Evolutionary conservation across 345 rosid species (phyloP), one percentile per base, ranked within the genome.

Genomic region (Sonneratia caseolaris): DNA sequence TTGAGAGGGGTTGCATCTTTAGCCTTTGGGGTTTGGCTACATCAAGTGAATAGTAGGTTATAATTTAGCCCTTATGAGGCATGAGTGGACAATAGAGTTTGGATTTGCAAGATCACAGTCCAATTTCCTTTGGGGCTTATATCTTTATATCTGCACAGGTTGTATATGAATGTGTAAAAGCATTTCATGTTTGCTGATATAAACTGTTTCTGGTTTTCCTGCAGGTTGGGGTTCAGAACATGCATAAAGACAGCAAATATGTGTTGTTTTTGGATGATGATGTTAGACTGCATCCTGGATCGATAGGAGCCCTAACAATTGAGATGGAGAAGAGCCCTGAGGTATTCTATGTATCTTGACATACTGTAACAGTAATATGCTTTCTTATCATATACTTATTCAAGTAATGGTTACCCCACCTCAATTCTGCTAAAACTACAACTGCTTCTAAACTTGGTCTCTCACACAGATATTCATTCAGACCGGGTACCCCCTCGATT

Each of bases 401-500:
- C 66, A 62, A 7, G 59, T 62, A 10, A 10, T 10, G 3, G 13
- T 2, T 19, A n/a, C 35, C n/a, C 4, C 21, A 24, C 70, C 68
- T 73, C 70, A 38, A 45, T 65, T 76, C 38, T 53, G 65, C 77
- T 24, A 22, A 32, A 24, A 62, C 32, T 62, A 24, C 0, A 1
- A 32, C 32, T 22, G 42, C 55, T 48, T 32, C 61, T 76, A 49
- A 19, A 76, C 56, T n/a, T 69, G 70, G 51, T 9, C 32, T 71
- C 56, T 11, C 69, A 64, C 79, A 90, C 94, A 95, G 99, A 95
- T 95, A 83, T 95, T 95, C 77, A 95, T 95, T 82, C 99, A 95
- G 87, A 95, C 99, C 61, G 99, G 99, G 74, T 95, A 95, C 76
- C 99, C 99, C 72, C 92, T 95, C 64, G 99, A 95, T 79, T 85